Base-by-base conservation (phyloP, 805 yeast species). In the Candida ponderosae region DNA sequence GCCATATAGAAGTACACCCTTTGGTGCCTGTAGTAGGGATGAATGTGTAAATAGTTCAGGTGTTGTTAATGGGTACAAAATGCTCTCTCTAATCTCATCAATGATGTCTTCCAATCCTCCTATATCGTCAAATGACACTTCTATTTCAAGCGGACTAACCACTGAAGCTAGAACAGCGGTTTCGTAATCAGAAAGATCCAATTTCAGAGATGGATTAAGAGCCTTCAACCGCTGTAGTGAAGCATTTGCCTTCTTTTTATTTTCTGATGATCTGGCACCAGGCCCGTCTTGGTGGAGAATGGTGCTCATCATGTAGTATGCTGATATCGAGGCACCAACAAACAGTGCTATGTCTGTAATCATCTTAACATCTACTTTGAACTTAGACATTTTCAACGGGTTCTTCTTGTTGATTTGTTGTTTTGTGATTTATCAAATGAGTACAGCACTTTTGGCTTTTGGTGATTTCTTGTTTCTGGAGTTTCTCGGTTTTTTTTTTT, bases 1-100 rank as follows among this genome's bases (percentile, higher is more conserved):
- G 0, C 97, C 97, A 54, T 86, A 80, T 34, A 89, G 68, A 27
- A 90, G 63, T 3, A 90, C 97, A 30, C 98, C 98, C 53, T 86
- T 88, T 2, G 98, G 98, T 1, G 96, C 90, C 52, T 83, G 86
- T 19, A 90, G 65, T 37, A 90, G 66, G 37, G 86, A 77, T 46
- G 81, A 84, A 37, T 75, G 78, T 11, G 75, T 65, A 54, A 83
- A 88, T 30, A 87, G 60, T 34, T 76, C 85, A 0, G 96, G 96
- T 48, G 28, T 65, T 15, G 84, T 81, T 40, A 93, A 65, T 1
- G 98, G 98, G 48, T 85, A 80, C 31, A 93, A 74, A 9, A 93
- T 95, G 38, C 88, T 74, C 58, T 93, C 98, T 47, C 83, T 72
- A 34, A 93, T 65, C 49, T 90, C 97, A 38, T 81, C 89, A 17